Conservation (phyloP, 1,139 yeast genomes). For the Hyphopichia burtonii region DNA sequence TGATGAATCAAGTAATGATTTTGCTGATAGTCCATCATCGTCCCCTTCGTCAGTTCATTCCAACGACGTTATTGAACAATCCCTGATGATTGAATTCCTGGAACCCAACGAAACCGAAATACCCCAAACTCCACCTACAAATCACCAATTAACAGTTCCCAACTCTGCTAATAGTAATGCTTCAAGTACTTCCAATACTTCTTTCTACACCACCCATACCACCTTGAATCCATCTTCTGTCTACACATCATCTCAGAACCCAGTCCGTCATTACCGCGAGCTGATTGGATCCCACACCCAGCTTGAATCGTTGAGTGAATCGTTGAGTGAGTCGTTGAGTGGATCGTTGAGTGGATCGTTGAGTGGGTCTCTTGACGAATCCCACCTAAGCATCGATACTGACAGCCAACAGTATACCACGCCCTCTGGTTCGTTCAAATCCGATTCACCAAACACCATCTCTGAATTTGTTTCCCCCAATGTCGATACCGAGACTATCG, state of each 20-base stretch:
- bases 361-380: too few species aligned
- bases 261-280: background rate
- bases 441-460: background rate
- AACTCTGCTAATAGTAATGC: background rate
- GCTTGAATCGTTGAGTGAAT: background rate
- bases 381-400: conserved; percentile 17
- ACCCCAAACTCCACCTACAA: background rate
- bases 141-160: background rate
- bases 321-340: background rate
- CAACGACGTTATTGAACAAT: background rate
- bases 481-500: background rate
- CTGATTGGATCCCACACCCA: background rate
- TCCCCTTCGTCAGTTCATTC: conserved; percentile 4
- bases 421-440: background rate
- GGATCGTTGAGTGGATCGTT: background rate
- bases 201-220: background rate
- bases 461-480: background rate
- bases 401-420: background rate
- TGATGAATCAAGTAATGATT: conserved; percentile 6
- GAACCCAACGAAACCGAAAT: too few species aligned
- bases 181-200: background rate
- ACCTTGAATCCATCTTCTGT: background rate
- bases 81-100: background rate
- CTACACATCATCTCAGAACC: background rate
- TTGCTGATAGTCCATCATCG: conserved; percentile 2